Evolutionary conservation across 202 grass and related monocot species (phyloP), one percentile per base, ranked within the genome.

Genomic region (Schoenoplectus tabernaemontani): DNA sequence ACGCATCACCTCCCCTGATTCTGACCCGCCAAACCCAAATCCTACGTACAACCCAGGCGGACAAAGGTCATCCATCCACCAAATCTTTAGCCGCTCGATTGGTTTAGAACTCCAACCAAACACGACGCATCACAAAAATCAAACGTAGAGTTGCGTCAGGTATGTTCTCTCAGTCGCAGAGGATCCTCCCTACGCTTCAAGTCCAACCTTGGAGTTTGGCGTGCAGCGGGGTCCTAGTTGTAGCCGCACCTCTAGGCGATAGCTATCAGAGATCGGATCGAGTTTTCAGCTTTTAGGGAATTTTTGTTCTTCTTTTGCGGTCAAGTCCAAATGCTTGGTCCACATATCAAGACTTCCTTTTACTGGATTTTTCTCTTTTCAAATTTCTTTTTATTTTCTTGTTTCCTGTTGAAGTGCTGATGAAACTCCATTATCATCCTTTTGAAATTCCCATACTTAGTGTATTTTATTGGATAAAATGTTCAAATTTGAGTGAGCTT

Each of bases 261-360:
- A 39, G 63, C 34, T 38, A 66, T 39, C 10, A 66, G 9, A 22
- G 5, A 48, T 48, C 13, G 42, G 42, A 70, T 57, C 48, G 54
- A 43, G 17, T 24, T 78, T 26, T 58, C 54, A 13, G 57, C 33
- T 23, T 60, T 60, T 39, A 59, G 32, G 56, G 56, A 78, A 58
- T 23, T 78, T 76, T 46, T 62, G 36, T 62, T 11, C 34, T 41
- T 23, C 50, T 41, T 42, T 58, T 43, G 32, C 15, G 2, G 10
- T 26, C 9, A 61, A 43, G 19, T 78, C 76, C 34, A 78, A 78
- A 78, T 59, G 56, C 22, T 78, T 78, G 73, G 72, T 13, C 48
- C 48, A 4, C 30, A 48, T 34, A 57, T 77, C 72, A 77, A 77
- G 72, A 48, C 47, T 56, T 56, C 33, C 33, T 9, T 77, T 32